These are phyloP conservation scores for Aciculoconidium aculeatum DNA, from an alignment of 805 yeast species.

Conservation along the genomic window DNA sequence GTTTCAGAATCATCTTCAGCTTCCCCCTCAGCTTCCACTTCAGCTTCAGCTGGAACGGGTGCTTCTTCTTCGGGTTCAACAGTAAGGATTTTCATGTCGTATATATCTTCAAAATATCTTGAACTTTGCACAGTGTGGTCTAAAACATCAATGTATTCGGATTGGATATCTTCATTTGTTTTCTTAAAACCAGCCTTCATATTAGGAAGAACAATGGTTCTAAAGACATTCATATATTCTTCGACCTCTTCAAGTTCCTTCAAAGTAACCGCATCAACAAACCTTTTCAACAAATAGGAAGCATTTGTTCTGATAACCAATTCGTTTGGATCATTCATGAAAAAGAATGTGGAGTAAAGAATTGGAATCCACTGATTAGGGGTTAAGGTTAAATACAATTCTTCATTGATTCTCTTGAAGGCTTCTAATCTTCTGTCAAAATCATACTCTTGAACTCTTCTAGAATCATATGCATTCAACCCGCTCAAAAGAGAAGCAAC, in stretches of 20 bases:
- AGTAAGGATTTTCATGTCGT: constrained; percentile 61
- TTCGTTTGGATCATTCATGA: constrained; percentile 73
- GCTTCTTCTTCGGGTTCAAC: constrained; percentile 62
- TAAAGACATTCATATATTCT: constrained; percentile 37
- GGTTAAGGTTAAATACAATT: constrained; percentile 35
- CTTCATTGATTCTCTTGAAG: constrained; percentile 59
- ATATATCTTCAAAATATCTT: constrained; percentile 43
- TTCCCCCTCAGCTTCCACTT: no score
- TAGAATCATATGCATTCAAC: constrained; percentile 62
- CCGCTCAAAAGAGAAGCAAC: constrained; percentile 54
- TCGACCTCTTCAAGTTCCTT: constrained; percentile 17
- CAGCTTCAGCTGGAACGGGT: no score
- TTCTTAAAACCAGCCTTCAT: constrained; percentile 63
- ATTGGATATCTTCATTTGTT: constrained; percentile 52
- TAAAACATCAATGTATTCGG: constrained; percentile 65
- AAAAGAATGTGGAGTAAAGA: constrained; percentile 60
- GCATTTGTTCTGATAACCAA: constrained; percentile 77
- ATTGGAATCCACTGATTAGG: constrained; percentile 76
- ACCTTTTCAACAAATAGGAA: constrained; percentile 53
- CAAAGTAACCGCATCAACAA: constrained; percentile 49
- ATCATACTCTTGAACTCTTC: constrained; percentile 67
- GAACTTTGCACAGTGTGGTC: constrained; percentile 53
- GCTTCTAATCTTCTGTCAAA: constrained; percentile 69
- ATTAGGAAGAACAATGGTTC: constrained; percentile 55
- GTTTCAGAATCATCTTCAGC: no score